phyloP scores from a whole-genome alignment of 2,329 filamentous ascomycete genomes.

The Canariomyces notabilis region DNA sequence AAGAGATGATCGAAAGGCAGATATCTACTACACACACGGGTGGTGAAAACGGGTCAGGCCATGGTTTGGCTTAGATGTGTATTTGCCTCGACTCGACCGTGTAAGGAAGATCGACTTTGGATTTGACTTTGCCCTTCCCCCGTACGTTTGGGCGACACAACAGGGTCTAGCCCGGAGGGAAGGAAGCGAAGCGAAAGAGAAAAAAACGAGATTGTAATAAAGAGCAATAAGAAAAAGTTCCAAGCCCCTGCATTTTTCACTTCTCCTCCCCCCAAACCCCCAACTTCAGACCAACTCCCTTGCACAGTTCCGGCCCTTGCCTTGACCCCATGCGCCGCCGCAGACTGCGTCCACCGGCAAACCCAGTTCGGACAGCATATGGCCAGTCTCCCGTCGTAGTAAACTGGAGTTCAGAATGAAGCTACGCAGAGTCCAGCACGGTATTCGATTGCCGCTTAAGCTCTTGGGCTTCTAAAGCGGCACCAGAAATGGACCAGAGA shows the following conservation, averaged over 20 bases:
- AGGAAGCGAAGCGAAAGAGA: slow-evolving; percentile 17
- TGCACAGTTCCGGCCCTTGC: slow-evolving; percentile 31
- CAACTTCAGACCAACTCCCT: slow-evolving; percentile 34
- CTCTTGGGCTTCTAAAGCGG: slow-evolving; percentile 1
- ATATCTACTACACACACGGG: too few relatives aligned
- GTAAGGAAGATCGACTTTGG: background rate
- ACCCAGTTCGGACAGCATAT: slow-evolving; percentile 10
- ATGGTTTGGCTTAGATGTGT: slow-evolving; percentile 1
- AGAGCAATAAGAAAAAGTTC: slow-evolving; percentile 31
- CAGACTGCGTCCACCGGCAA: slow-evolving; percentile 23
- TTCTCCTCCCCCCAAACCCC: slow-evolving; percentile 23
- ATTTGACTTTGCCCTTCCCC: background rate
- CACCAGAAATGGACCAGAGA: slow-evolving; percentile 11
- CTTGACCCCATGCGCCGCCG: slow-evolving; percentile 26
- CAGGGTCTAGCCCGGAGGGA: slow-evolving; percentile 7
- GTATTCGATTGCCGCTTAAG: slow-evolving; percentile 10
- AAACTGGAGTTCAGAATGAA: slow-evolving; percentile 5
- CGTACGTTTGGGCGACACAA: background rate
- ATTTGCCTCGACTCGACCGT: background rate
- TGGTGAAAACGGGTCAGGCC: background rate
- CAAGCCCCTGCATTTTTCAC: slow-evolving; percentile 38
- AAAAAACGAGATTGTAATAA: slow-evolving; percentile 22
- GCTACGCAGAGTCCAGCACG: slow-evolving; percentile 10
- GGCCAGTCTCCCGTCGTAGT: slow-evolving; percentile 6
- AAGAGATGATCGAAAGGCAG: too few relatives aligned